These are phyloP conservation scores for Phytophthora vignae DNA, from an alignment of 352 stramenopile species.

Conservation along the genomic window DNA sequence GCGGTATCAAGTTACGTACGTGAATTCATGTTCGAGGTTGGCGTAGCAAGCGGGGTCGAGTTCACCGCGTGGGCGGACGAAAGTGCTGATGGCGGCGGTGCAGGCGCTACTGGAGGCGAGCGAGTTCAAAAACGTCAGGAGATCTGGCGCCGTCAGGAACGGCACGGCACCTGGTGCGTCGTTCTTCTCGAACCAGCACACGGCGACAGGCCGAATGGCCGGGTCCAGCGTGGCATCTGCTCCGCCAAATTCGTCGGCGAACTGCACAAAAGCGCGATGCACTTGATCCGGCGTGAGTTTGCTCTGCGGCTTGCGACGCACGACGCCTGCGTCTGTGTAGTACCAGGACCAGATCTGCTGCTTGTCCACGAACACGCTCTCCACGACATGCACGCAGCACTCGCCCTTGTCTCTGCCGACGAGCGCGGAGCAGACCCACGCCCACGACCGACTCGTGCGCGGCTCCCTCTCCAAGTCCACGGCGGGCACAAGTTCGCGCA, in stretches of 20 bases:
- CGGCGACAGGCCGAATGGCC: slow-evolving; percentile 42
- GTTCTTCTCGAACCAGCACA: slow-evolving; percentile 79
- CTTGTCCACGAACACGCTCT: slow-evolving; percentile 80
- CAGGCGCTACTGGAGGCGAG: slow-evolving; percentile 44
- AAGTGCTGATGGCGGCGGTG: slow-evolving; percentile 60
- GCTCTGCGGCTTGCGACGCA: slow-evolving; percentile 65
- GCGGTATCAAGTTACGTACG: slow-evolving; percentile 39
- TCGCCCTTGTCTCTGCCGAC: slow-evolving; percentile 68
- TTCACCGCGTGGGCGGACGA: slow-evolving; percentile 69
- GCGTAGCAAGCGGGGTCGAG: slow-evolving; percentile 71
- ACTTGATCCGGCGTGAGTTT: slow-evolving; percentile 60
- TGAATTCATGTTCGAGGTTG: slow-evolving; percentile 83
- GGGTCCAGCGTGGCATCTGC: slow-evolving; percentile 15
- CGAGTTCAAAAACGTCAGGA: slow-evolving; percentile 55
- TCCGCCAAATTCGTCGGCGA: slow-evolving; percentile 20
- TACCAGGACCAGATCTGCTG: slow-evolving; percentile 87
- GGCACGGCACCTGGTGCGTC: slow-evolving; percentile 49
- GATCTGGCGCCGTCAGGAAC: slow-evolving; percentile 57
- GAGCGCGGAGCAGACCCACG: slow-evolving; percentile 74
- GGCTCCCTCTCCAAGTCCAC: slow-evolving; percentile 59
- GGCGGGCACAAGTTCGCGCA: slow-evolving; percentile 59
- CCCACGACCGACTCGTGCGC: slow-evolving; percentile 62
- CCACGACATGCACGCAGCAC: slow-evolving; percentile 62
- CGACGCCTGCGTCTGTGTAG: slow-evolving; percentile 55
- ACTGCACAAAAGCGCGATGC: slow-evolving; percentile 45